Evolutionary conservation across 306 rosid species (phyloP), one percentile per base, ranked within the genome.

Genomic region (Oemleria cerasiformis): DNA sequence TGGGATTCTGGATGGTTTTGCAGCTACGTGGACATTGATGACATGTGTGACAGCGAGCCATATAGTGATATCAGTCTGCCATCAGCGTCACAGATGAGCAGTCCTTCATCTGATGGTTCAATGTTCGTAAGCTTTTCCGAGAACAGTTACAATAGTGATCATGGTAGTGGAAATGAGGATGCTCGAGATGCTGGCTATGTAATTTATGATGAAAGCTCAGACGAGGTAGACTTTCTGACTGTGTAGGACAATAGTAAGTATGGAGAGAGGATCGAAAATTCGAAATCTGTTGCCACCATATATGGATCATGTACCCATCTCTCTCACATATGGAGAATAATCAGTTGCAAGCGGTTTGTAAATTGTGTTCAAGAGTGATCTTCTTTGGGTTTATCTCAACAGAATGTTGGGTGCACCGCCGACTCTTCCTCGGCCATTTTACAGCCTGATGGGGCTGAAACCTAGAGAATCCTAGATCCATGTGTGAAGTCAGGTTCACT

Each of bases 131-230:
- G 97, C 80, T 86, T 92, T 60, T 91, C 97, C 48, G 98, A 89
- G 76, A 84, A 96, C 81, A 91, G 98, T 86, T 91, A 91, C 75
- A 91, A 83, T 40, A 91, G 97, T 40, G 98, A 91, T 68, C 98
- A 87, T 63, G 97, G 96, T 53, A 94, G 98, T 78, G 97, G 98
- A 73, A 91, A 93, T 30, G 98, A 94, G 86, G 97, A 91, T 81
- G 90, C 87, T 53, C 90, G 82, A 76, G 95, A 87, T 68, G 85
- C 77, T 49, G 75, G 79, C 68, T 83, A 70, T 60, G 82, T 81
- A 66, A 57, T 88, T 49, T 94, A 77, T 67, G 96, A 84, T 78
- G 96, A 86, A 81, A 94, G 97, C 79, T 91, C 99, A 8, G 99
- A 94, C 38, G 99, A 91, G 87, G 84, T 85, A 63, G 94, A 91